These are phyloP conservation scores for Mucor sp. DNA, from an alignment of 371 early-diverging fungal genomes.

Conservation along the genomic window DNA sequence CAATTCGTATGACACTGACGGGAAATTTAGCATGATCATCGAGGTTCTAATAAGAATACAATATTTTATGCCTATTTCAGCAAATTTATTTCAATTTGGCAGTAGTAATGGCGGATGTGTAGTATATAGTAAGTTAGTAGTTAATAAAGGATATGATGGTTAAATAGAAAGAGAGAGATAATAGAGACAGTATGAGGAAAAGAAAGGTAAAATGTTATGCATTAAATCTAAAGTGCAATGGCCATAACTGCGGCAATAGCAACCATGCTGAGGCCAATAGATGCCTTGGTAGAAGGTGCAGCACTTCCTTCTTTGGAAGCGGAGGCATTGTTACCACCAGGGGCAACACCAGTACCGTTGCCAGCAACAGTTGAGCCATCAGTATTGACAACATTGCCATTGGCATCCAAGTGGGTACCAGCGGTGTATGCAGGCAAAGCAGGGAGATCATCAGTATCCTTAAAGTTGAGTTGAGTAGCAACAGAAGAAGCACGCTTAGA, in stretches of 20 bases:
- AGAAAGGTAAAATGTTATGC: neutral
- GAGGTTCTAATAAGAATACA: neutral
- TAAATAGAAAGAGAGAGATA: neutral
- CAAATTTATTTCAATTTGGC: neutral
- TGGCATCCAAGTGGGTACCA: constrained; percentile 31
- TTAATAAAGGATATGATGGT: neutral
- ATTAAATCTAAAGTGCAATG: constrained; percentile 1
- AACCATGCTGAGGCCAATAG: neutral
- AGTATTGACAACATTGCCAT: constrained; percentile 21
- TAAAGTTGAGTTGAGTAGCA: constrained; percentile 36
- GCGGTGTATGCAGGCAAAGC: constrained; percentile 35
- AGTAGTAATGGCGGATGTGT: neutral
- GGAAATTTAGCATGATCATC: neutral
- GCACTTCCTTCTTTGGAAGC: neutral
- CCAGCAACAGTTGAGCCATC: constrained; percentile 12
- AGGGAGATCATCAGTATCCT: constrained; percentile 42
- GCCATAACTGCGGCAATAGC: neutral
- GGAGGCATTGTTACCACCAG: neutral
- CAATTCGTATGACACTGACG: neutral
- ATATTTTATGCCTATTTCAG: neutral
- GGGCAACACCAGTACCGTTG: neutral
- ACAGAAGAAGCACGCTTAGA: constrained; percentile 30
- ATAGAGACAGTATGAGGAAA: neutral
- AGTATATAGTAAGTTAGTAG: neutral
- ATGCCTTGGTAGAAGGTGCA: constrained; percentile 2